Base-by-base conservation (phyloP, 331 rosid species). In the Pyrus hybrid region DNA sequence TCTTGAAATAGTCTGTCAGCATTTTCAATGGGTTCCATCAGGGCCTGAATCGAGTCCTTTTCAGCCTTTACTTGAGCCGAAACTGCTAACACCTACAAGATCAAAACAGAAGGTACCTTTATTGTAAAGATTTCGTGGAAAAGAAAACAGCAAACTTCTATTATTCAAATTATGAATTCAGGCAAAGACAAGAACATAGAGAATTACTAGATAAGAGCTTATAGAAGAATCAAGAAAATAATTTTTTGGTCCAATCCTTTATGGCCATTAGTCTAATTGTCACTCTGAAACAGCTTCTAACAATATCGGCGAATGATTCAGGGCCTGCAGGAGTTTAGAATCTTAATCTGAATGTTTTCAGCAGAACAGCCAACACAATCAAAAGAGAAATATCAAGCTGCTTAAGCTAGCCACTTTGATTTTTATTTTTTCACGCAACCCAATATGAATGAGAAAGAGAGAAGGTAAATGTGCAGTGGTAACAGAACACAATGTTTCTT, bases 61-160 rank as follows among this genome's bases (percentile, higher is more conserved):
- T 94, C 97, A 60, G 87, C 80, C 88, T 92, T 86, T 22, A 92
- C 85, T 82, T 92, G 99, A 72, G 97, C 97, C 75, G 79, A 85
- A 84, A 86, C 91, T 83, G 92, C 96, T 37, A 92, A 72, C 61
- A 88, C 90, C 99, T 94, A 79, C 49, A 80, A 49, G 78, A 32
- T 51, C 63, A 54, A 63, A 45, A 17, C 68, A 72, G 33, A 63
- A 58, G 16, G 37, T 21, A 57, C 56, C 41, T 7, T 22, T 8
- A 11, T 58, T 4, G 17, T 11, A 72, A 57, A 72, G 16, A 35
- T 58, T 33, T 72, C 35, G 1, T 33, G 25, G 2, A 57, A 45
- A 57, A 71, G 5, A 32, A 7, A 70, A 13, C 51, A 45, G 0
- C 51, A n/a, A 21, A 32, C n/a, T 1, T 8, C 2, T 5, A 25